These are phyloP conservation scores for Zymoseptoria tritici DNA, from an alignment of 2,329 filamentous ascomycete genomes.

Conservation along the genomic window DNA sequence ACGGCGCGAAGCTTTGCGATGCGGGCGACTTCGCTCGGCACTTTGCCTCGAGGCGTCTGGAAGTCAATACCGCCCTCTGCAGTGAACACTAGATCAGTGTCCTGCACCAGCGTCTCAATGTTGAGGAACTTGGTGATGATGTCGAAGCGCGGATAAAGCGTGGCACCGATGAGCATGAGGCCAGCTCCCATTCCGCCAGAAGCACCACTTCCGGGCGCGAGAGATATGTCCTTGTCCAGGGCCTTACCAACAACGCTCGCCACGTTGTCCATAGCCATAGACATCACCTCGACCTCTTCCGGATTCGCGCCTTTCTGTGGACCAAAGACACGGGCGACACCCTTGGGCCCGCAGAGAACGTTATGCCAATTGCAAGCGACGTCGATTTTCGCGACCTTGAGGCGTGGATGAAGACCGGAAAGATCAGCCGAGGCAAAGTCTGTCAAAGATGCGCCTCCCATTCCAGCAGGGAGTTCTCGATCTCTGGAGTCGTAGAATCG, in stretches of 20 bases:
- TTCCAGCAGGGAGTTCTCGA: slow-evolving; percentile 31
- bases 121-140: slow-evolving; percentile 47
- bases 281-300: slow-evolving; percentile 38
- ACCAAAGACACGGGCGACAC: slow-evolving; percentile 46
- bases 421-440: slow-evolving; percentile 36
- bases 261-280: slow-evolving; percentile 37
- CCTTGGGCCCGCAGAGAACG: slow-evolving; percentile 42
- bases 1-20: slow-evolving; percentile 40
- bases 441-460: slow-evolving; percentile 36
- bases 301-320: slow-evolving; percentile 46
- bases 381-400: slow-evolving; percentile 38
- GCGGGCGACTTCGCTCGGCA: slow-evolving; percentile 46
- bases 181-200: slow-evolving; percentile 48
- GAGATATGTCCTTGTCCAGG: slow-evolving; percentile 32
- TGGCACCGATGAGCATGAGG: slow-evolving; percentile 43
- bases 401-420: slow-evolving; percentile 32
- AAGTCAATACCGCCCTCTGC: slow-evolving; percentile 48
- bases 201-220: slow-evolving; percentile 42
- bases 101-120: slow-evolving; percentile 39
- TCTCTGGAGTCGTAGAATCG: slow-evolving; percentile 36
- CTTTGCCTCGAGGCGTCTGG: slow-evolving; percentile 47
- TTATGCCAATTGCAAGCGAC: slow-evolving; percentile 48
- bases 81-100: slow-evolving; percentile 46
- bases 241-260: slow-evolving; percentile 32
- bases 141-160: slow-evolving; percentile 42